Conservation (phyloP, 805 yeast genomes). For the Ogataea haglerorum region DNA sequence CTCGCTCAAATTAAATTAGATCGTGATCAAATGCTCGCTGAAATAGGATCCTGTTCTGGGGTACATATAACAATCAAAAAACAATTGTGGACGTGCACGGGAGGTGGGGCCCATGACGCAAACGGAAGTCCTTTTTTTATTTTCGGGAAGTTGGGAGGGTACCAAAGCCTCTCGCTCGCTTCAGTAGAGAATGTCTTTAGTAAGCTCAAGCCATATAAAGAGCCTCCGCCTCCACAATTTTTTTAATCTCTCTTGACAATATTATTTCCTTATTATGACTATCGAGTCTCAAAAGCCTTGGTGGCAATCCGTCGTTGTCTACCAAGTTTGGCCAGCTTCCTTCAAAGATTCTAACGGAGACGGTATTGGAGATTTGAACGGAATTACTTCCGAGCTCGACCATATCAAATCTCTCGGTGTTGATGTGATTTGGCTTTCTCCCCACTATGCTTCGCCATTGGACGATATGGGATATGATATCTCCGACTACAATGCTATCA, state of each 20-base stretch:
- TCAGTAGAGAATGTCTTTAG: no score
- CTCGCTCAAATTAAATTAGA: background rate
- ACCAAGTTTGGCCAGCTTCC: conserved; percentile 61
- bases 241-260: no score
- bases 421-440: conserved; percentile 53
- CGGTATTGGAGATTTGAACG: conserved; percentile 57
- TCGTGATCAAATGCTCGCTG: background rate
- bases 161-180: no score
- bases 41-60: background rate
- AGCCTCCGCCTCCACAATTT: no score
- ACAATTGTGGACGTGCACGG: background rate
- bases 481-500: conserved; percentile 48
- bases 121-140: background rate
- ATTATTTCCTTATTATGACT: background rate
- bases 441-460: conserved; percentile 57
- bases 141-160: background rate
- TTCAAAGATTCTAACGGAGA: conserved; percentile 57
- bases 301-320: conserved; percentile 58
- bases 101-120: background rate
- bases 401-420: conserved; percentile 35
- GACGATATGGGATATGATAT: conserved; percentile 65
- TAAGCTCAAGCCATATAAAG: no score
- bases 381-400: conserved; percentile 49
- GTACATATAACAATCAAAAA: background rate
- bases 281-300: conserved; percentile 23